phyloP scores from a whole-genome alignment of 495 filamentous ascomycete species.

The Xylona heveae region DNA sequence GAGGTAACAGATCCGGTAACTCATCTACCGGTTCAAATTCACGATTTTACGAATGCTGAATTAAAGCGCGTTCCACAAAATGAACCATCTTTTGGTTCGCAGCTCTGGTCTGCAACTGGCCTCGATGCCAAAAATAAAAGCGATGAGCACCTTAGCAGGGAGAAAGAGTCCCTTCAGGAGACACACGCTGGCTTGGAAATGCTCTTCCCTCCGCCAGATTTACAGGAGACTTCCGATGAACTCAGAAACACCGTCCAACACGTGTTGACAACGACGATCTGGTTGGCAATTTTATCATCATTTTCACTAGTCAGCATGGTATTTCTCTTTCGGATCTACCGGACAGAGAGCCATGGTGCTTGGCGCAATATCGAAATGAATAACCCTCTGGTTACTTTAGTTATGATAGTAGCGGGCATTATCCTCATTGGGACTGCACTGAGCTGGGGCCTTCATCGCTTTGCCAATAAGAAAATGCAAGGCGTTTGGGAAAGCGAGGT shows the following conservation, averaged over 20 bases:
- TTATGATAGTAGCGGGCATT: slow-evolving; percentile 10
- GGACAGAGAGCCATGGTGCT: not conserved
- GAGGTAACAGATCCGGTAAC: slow-evolving; percentile 56
- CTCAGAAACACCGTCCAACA: slow-evolving; percentile 7
- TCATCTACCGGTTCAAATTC: slow-evolving; percentile 39
- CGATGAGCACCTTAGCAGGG: slow-evolving; percentile 20
- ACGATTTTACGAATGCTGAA: slow-evolving; percentile 39
- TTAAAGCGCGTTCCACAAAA: slow-evolving; percentile 33
- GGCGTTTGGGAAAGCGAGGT: slow-evolving; percentile 37
- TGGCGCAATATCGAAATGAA: slow-evolving; percentile 8
- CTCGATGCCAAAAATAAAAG: slow-evolving; percentile 23
- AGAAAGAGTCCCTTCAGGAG: slow-evolving; percentile 24
- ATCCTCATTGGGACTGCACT: slow-evolving; percentile 16
- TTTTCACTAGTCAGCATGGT: too few relatives aligned
- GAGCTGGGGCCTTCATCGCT: slow-evolving; percentile 25
- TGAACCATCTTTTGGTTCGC: slow-evolving; percentile 20
- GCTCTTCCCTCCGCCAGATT: slow-evolving; percentile 42
- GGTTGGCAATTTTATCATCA: slow-evolving; percentile 15
- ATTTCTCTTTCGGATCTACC: too few relatives aligned
- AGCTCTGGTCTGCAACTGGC: slow-evolving; percentile 22
- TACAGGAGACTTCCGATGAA: slow-evolving; percentile 20
- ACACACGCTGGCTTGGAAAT: slow-evolving; percentile 27
- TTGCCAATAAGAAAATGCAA: slow-evolving; percentile 28
- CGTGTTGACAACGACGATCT: slow-evolving; percentile 24
- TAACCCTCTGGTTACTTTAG: slow-evolving; percentile 9